These are phyloP conservation scores for Clonostachys rosea DNA, from an alignment of 2,329 filamentous ascomycete genomes.

Conservation along the genomic window DNA sequence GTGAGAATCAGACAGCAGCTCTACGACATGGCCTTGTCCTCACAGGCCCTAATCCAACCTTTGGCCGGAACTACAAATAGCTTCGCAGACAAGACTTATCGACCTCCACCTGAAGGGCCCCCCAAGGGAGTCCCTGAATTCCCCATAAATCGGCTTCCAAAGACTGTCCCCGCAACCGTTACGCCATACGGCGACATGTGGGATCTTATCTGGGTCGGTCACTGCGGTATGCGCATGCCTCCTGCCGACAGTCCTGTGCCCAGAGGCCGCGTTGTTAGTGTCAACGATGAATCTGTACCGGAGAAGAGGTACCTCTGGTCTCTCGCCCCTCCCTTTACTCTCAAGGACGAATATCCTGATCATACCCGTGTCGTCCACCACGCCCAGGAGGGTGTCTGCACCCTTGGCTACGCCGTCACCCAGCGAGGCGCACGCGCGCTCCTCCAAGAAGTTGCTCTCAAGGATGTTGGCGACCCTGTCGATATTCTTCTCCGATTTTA, in stretches of 20 bases:
- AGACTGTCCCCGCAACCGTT: slow-evolving; percentile 7
- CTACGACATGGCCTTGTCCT: slow-evolving; percentile 27
- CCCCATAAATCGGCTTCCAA: slow-evolving; percentile 10
- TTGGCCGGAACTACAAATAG: slow-evolving; percentile 2
- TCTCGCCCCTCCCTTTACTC: slow-evolving; percentile 25
- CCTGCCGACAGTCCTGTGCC: slow-evolving; percentile 9
- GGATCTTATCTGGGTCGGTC: slow-evolving; percentile 48
- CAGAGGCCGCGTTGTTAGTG: slow-evolving; percentile 20
- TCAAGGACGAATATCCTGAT: slow-evolving; percentile 22
- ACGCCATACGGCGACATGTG: slow-evolving; percentile 45
- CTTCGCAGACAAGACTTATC: slow-evolving; percentile 17
- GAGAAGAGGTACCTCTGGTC: slow-evolving; percentile 21
- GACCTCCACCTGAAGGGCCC: slow-evolving; percentile 3
- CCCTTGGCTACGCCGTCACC: slow-evolving; percentile 49
- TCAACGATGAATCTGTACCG: slow-evolving; percentile 28
- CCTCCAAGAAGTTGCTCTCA: slow-evolving; percentile 46
- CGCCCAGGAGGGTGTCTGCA: slow-evolving; percentile 29
- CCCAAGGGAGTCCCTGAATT: slow-evolving; percentile 7
- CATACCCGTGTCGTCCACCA: slow-evolving; percentile 40
- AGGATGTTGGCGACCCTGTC: slow-evolving; percentile 27
- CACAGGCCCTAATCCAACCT: slow-evolving; percentile 25
- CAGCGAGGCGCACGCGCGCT: slow-evolving; percentile 44
- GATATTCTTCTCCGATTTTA: slow-evolving; percentile 41
- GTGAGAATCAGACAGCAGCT: slow-evolving; percentile 43
- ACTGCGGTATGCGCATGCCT: slow-evolving; percentile 33